These are phyloP conservation scores for Gastrodia elata DNA, from an alignment of 106 monocot species.

Conservation along the genomic window DNA sequence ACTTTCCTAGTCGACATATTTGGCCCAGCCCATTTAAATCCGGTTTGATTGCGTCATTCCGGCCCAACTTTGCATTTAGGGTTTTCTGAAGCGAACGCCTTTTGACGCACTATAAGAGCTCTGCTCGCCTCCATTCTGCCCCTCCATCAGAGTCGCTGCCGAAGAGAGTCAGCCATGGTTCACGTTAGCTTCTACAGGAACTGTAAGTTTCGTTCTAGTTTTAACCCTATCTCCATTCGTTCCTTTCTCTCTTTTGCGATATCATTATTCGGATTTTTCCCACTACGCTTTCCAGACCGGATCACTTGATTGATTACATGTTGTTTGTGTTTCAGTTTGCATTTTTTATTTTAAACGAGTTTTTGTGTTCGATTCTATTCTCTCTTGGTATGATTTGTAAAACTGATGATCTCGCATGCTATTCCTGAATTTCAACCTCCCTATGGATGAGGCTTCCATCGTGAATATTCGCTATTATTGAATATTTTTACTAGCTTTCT, in stretches of 20 bases:
- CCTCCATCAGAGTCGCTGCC: background rate
- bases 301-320: background rate
- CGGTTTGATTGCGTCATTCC: no score
- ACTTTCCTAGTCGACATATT: no score
- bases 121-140: background rate
- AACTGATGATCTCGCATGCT: background rate
- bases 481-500: background rate
- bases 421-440: background rate
- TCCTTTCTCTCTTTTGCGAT: background rate
- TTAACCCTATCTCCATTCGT: background rate
- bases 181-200: slow-evolving; percentile 29
- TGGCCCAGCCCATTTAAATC: background rate
- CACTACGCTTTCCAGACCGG: background rate
- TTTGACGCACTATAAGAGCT: background rate
- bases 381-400: background rate
- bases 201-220: background rate
- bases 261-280: background rate
- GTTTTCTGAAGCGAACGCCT: slow-evolving; percentile 2
- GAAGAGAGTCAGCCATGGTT: slow-evolving; percentile 17
- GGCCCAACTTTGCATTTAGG: background rate
- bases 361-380: background rate
- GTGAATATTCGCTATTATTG: background rate
- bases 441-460: background rate
- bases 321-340: background rate
- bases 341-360: background rate